Conservation (phyloP, 225 moss, liverwort and hornwort genomes). For the Asterella californica region DNA sequence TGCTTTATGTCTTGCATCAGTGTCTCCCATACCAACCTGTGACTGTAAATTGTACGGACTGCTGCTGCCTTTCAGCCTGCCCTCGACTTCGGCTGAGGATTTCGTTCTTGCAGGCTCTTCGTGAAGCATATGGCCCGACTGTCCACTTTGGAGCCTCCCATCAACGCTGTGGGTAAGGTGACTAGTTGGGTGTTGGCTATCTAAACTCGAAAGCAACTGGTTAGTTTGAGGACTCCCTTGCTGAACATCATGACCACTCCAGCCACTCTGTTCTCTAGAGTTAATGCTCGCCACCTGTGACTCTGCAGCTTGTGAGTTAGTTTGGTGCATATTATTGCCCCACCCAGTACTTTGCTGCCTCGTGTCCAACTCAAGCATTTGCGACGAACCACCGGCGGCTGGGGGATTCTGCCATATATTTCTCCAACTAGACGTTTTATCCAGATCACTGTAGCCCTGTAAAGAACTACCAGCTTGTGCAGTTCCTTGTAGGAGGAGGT, state of each 20-base stretch:
- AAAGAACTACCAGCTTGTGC: conserved; percentile 62
- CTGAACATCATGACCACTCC: conserved; percentile 52
- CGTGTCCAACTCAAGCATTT: conserved; percentile 59
- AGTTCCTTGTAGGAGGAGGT: conserved; percentile 65
- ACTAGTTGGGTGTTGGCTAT: conserved; percentile 47
- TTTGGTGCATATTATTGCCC: conserved; percentile 49
- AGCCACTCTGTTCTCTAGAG: conserved; percentile 56
- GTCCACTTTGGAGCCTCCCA: conserved; percentile 31
- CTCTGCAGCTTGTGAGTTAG: conserved; percentile 49
- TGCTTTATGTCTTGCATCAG: conserved; percentile 31
- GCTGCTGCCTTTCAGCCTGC: conserved; percentile 26
- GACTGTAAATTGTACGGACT: conserved; percentile 36
- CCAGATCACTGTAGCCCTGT: conserved; percentile 60
- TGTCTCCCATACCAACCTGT: conserved; percentile 32
- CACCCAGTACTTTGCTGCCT: conserved; percentile 56
- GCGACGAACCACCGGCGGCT: conserved; percentile 52
- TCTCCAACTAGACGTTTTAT: conserved; percentile 70
- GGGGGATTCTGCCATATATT: conserved; percentile 78
- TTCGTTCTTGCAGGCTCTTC: conserved; percentile 31
- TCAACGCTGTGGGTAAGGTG: conserved; percentile 27
- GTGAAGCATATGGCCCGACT: conserved; percentile 32
- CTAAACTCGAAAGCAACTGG: conserved; percentile 44
- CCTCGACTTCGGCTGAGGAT: conserved; percentile 28
- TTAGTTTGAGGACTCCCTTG: conserved; percentile 61
- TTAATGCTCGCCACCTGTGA: conserved; percentile 51